phyloP scores from a whole-genome alignment of 768 basidiomycete genomes.

The Boletus sp. region DNA sequence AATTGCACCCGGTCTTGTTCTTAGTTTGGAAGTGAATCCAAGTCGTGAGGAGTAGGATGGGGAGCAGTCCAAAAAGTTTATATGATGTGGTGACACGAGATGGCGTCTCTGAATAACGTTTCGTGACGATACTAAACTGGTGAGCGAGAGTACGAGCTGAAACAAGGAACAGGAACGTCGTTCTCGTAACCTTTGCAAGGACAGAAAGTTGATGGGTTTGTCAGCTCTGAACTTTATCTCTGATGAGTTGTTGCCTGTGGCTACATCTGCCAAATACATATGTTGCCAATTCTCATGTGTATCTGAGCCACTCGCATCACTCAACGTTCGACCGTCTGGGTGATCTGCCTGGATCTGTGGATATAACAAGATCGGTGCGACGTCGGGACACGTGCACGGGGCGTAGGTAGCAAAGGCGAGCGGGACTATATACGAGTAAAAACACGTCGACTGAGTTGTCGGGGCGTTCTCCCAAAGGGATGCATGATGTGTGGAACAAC shows the following conservation, averaged over 20 bases:
- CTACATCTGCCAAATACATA: not conserved
- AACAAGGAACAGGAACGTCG: not conserved
- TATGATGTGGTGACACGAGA: not conserved
- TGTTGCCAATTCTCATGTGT: not conserved
- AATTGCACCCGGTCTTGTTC: not conserved
- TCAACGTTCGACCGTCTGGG: not conserved
- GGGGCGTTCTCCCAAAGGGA: not conserved
- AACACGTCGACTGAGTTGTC: not conserved
- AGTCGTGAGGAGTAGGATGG: not conserved
- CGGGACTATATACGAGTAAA: not conserved
- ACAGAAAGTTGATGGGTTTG: not conserved
- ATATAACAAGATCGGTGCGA: not conserved
- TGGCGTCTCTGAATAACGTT: not conserved
- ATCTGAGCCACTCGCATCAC: not conserved
- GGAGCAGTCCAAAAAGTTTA: not conserved
- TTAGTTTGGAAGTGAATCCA: not conserved
- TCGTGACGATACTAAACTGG: not conserved
- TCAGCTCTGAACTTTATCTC: conserved; percentile 16
- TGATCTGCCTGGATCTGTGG: not conserved
- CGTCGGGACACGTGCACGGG: not conserved
- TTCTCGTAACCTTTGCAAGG: conserved; percentile 1
- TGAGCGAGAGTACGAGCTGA: not conserved
- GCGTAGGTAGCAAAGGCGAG: not conserved
- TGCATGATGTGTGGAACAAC: not conserved
- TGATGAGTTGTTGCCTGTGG: not conserved